Evolutionary conservation across 176 grass and related monocot genomes (phyloP).

Genomic region (Eragrostis nindensis): DNA sequence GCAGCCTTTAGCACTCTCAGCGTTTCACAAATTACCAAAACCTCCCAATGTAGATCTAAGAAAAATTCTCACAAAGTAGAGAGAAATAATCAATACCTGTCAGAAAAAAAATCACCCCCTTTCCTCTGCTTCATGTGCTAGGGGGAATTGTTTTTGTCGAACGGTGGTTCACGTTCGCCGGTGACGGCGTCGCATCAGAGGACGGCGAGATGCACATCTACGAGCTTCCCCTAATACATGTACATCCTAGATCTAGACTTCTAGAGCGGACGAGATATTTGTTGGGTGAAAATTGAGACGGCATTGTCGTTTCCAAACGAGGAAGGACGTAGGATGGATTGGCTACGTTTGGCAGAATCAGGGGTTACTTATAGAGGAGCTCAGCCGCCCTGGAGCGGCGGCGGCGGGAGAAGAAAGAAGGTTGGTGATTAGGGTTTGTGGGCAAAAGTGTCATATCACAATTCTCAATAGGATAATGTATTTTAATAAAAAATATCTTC

Average conservation of each 20-base stretch:
- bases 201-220: fast-evolving
- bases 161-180: background rate
- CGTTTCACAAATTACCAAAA: constrained; percentile 18
- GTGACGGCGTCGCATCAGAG: fast-evolving
- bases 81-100: background rate
- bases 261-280: background rate
- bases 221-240: fast-evolving
- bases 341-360: background rate
- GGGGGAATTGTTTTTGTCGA: background rate
- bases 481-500: background rate
- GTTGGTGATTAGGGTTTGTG: background rate
- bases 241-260: background rate
- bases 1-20: background rate
- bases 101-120: background rate
- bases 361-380: background rate
- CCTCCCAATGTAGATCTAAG: background rate
- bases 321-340: background rate
- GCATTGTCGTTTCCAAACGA: fast-evolving
- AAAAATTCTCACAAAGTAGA: background rate
- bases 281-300: fast-evolving
- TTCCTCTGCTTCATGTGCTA: background rate
- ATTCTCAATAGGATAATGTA: background rate
- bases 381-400: background rate
- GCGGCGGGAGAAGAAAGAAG: background rate
- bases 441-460: background rate